Base-by-base conservation (phyloP, 202 grass and related monocot genomes). In the Hordeum pubiflorum region DNA sequence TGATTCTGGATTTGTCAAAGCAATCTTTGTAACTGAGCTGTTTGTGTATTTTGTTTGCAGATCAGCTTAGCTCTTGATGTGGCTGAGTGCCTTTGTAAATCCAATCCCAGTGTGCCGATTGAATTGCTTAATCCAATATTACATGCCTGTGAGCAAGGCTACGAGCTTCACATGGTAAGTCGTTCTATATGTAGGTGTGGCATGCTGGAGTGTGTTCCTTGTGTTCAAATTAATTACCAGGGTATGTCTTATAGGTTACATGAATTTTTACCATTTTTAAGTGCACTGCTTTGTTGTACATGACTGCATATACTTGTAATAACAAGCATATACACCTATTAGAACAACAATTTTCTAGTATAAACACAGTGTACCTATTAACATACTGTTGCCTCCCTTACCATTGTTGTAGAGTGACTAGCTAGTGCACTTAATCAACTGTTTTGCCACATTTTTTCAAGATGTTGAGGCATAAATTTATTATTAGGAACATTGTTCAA, bases 151-250 rank as follows among this genome's bases (percentile, higher is more conserved):
- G 90, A 94, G 24, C 82, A 89, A 82, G 72, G 37, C 81, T 92
- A 46, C 33, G 92, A 98, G 71, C 63, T 88, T 88, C 82, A 98
- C 39, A 89, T 93, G 92, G 95, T 98, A 94, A 89, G 72, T 84
- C 26, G 57, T 74, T 74, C 39, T 57, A 41, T 81, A 20, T 66
- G 26, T 74, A 24, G 52, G 43, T 79, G 41, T 60, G 82, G 41
- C 65, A 39, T 60, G 36, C 58, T 72, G 64, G 66, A 38, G 11
- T 75, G 58, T 81, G 22, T 86, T 61, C 34, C 23, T 65, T 77
- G 24, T 81, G 15, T 34, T 59, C 44, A 68, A 79, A 3, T 55
- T 69, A 21, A 18, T 61, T 71, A 41, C 29, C 2, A 62, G 50
- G 75, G 50, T 54, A 77, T 61, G 43, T 77, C 57, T 72, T 63